phyloP scores from a whole-genome alignment of 2,329 filamentous ascomycete genomes.

The Metarhizium robertsii region DNA sequence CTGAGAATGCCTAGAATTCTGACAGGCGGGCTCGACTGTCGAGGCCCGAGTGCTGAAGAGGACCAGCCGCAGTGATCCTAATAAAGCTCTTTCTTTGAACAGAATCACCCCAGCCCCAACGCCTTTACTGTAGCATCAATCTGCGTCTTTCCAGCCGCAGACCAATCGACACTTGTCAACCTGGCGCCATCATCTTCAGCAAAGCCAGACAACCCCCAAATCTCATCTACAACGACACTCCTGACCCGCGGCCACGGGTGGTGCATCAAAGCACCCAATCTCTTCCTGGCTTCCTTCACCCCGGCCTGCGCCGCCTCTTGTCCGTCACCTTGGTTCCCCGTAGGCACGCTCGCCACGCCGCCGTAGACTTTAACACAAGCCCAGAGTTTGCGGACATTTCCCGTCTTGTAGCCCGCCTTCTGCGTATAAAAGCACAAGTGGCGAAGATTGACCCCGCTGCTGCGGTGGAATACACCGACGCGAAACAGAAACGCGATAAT shows the following conservation, averaged over 20 bases:
- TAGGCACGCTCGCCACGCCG: constrained; percentile 39
- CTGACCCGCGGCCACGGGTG: constrained; percentile 77
- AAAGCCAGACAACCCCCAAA: constrained; percentile 38
- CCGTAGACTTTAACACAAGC: constrained; percentile 75
- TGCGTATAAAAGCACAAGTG: constrained; percentile 62
- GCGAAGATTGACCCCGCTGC: constrained; percentile 33
- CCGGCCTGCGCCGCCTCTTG: constrained; percentile 15
- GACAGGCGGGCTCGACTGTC: no score
- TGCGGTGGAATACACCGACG: constrained; percentile 37
- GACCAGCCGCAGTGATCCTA: neutral
- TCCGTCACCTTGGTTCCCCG: constrained; percentile 8
- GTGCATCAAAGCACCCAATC: constrained; percentile 62
- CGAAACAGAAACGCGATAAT: constrained; percentile 70
- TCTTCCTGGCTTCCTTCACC: constrained; percentile 49
- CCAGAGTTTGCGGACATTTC: constrained; percentile 72
- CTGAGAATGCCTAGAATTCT: no score
- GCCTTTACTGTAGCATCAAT: constrained; percentile 33
- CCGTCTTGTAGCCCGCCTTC: constrained; percentile 72
- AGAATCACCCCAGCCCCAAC: constrained; percentile 27
- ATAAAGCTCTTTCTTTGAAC: neutral
- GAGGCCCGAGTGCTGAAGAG: no score
- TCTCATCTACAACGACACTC: constrained; percentile 48
- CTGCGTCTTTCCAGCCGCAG: constrained; percentile 37
- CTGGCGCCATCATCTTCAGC: constrained; percentile 17
- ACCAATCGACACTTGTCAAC: constrained; percentile 49